Conservation (phyloP, 148 eudicot genomes). For the Oxyria digyna region DNA sequence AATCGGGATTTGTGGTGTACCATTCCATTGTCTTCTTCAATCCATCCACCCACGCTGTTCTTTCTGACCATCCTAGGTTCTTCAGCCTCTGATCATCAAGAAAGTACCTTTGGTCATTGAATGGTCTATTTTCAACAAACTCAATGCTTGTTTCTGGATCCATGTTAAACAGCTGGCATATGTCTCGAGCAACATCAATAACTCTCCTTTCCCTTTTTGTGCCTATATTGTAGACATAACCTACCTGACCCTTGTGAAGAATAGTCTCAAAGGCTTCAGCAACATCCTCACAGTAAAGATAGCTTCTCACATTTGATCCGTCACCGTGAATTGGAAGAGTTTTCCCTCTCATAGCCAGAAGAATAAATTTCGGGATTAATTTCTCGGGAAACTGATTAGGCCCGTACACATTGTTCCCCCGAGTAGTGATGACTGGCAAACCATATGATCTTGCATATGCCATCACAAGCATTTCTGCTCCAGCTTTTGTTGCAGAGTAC, state of each 20-base stretch:
- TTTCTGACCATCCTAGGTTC: slow-evolving; percentile 54
- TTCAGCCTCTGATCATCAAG: slow-evolving; percentile 57
- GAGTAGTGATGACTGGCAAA: slow-evolving; percentile 65
- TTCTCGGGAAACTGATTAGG: slow-evolving; percentile 90
- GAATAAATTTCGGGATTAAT: slow-evolving; percentile 69
- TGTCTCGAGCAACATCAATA: slow-evolving; percentile 56
- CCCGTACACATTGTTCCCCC: slow-evolving; percentile 80
- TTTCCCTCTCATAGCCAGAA: slow-evolving; percentile 68
- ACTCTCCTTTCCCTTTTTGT: slow-evolving; percentile 65
- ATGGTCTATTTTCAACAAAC: slow-evolving; percentile 69
- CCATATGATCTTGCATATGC: slow-evolving; percentile 78
- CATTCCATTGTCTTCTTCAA: slow-evolving; percentile 61
- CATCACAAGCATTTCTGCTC: slow-evolving; percentile 92
- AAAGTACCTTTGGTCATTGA: slow-evolving; percentile 75
- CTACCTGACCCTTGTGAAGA: slow-evolving; percentile 73
- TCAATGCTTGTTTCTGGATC: slow-evolving; percentile 38
- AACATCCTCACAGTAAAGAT: slow-evolving; percentile 82
- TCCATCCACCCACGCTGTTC: slow-evolving; percentile 62
- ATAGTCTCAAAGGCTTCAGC: slow-evolving; percentile 78
- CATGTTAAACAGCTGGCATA: slow-evolving; percentile 46
- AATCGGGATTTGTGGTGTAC: slow-evolving; percentile 49
- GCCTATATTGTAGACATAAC: slow-evolving; percentile 73
- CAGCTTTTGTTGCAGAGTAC: slow-evolving; percentile 79
- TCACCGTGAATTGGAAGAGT: slow-evolving; percentile 67
- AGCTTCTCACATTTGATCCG: slow-evolving; percentile 72